phyloP scores from a whole-genome alignment of 1,284 basidiomycete species.

The Irpex sp. region DNA sequence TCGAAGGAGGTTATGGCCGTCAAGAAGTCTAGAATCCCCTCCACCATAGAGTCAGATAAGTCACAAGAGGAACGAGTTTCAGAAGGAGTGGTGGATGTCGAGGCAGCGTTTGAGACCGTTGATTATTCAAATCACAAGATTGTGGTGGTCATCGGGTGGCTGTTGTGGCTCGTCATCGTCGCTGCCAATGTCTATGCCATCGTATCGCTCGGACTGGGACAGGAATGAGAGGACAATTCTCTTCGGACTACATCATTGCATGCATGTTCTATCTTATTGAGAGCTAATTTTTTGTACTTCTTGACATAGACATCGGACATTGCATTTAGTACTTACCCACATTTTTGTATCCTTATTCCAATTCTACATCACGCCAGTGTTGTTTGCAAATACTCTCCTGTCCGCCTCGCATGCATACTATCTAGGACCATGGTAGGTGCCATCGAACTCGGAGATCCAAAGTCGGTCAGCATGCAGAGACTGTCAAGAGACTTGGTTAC shows the following conservation, averaged over 20 bases:
- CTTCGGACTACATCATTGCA: too few species aligned
- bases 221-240: conserved; percentile 6
- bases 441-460: too few species aligned
- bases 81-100: conserved; percentile 3
- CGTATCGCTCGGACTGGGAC: conserved; percentile 42
- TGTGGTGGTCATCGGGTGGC: conserved; percentile 50
- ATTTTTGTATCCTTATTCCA: too few species aligned
- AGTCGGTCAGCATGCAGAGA: too few species aligned
- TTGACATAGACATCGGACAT: neutral
- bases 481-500: too few species aligned
- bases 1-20: conserved; percentile 34
- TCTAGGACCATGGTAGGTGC: too few species aligned
- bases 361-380: too few species aligned
- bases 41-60: neutral
- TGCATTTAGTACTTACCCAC: neutral
- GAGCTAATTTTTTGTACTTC: too few species aligned
- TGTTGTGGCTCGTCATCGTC: conserved; percentile 61
- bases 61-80: neutral
- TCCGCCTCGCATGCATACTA: too few species aligned
- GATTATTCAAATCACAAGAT: conserved; percentile 64
- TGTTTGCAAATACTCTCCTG: too few species aligned
- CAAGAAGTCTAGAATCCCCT: neutral
- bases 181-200: conserved; percentile 70
- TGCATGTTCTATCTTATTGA: too few species aligned
- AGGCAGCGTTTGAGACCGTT: conserved; percentile 32